phyloP scores from a whole-genome alignment of 176 grass and related monocot genomes.

The Aechmea fasciata region DNA sequence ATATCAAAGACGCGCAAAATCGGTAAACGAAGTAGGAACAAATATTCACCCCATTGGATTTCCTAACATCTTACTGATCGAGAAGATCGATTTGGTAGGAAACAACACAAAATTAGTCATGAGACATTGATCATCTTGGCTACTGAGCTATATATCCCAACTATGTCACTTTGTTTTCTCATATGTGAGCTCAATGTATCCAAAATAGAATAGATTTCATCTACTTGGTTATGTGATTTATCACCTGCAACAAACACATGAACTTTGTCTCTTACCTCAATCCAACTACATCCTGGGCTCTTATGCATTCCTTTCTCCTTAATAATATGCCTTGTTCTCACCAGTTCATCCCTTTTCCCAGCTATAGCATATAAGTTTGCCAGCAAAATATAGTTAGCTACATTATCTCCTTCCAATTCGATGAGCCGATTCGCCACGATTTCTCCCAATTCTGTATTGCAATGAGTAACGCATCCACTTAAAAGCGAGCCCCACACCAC shows the following conservation, averaged over 20 bases:
- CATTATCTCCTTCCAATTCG: constrained; percentile 20
- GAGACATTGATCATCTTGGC: neutral
- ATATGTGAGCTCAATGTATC: constrained; percentile 17
- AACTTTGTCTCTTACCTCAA: constrained; percentile 20
- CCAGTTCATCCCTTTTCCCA: constrained; percentile 20
- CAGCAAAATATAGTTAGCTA: constrained; percentile 24
- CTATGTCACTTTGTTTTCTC: constrained; percentile 4
- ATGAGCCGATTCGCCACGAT: constrained; percentile 18
- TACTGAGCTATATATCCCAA: neutral
- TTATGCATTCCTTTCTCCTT: constrained; percentile 25
- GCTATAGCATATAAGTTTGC: constrained; percentile 25
- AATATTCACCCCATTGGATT: too few relatives aligned
- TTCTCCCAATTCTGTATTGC: constrained; percentile 27
- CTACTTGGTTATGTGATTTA: constrained; percentile 4
- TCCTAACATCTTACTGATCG: too few relatives aligned
- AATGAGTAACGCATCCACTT: constrained; percentile 15
- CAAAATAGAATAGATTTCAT: constrained; percentile 19
- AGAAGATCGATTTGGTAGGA: too few relatives aligned
- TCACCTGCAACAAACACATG: constrained; percentile 28
- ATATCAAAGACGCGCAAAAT: too few relatives aligned
- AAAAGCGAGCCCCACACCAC: constrained; percentile 18
- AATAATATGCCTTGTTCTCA: constrained; percentile 20
- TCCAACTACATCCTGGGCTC: constrained; percentile 29
- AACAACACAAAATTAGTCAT: too few relatives aligned
- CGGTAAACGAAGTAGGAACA: too few relatives aligned